These are phyloP conservation scores for Claviceps sp. DNA, from an alignment of 2,329 filamentous ascomycete genomes.

Conservation along the genomic window DNA sequence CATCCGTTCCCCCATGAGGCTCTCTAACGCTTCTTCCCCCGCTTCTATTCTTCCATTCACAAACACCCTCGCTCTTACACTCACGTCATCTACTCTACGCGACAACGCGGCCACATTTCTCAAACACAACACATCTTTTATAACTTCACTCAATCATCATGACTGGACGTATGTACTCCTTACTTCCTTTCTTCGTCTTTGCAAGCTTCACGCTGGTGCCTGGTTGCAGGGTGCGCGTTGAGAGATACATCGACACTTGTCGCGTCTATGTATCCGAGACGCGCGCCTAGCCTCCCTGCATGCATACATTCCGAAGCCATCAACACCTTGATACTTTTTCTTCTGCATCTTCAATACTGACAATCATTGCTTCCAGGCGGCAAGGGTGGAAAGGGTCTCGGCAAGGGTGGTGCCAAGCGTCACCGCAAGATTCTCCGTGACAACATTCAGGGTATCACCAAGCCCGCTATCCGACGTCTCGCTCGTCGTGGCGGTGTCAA, in stretches of 20 bases:
- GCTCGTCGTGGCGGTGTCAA: constrained; percentile 99
- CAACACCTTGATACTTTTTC: background rate
- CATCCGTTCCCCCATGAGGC: no score
- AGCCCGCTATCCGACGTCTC: constrained; percentile 96
- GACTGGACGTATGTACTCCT: constrained; percentile 55
- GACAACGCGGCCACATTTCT: background rate
- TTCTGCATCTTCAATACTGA: constrained; percentile 25
- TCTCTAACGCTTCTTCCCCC: no score
- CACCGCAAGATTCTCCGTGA: constrained; percentile 98
- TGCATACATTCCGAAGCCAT: background rate
- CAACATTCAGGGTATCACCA: constrained; percentile 99
- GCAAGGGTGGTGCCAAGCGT: constrained; percentile 97
- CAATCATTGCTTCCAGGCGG: constrained; percentile 46
- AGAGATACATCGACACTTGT: background rate
- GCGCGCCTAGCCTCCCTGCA: background rate
- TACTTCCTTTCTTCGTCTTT: constrained; percentile 5
- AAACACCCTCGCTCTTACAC: no score
- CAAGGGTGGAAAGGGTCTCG: constrained; percentile 95
- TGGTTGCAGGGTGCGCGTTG: background rate
- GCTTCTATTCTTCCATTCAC: no score
- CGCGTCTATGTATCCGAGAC: background rate
- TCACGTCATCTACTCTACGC: background rate
- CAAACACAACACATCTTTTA: constrained; percentile 6
- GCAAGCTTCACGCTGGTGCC: background rate
- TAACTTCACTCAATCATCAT: constrained; percentile 35